Conservation (phyloP, 2,329 filamentous ascomycete species). For the Penicillium sp. region DNA sequence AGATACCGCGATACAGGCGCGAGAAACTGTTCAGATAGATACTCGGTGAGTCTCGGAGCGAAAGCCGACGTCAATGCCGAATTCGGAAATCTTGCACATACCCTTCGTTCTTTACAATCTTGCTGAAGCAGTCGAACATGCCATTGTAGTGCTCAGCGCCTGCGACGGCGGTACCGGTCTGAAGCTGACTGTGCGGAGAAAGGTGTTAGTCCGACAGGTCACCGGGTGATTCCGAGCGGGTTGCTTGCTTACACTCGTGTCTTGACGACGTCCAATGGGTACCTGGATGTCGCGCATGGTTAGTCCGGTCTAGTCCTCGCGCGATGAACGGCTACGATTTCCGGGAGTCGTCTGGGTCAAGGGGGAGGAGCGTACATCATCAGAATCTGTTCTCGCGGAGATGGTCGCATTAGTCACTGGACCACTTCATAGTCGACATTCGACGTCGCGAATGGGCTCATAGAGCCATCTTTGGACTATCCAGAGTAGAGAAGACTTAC, state of each 20-base stretch:
- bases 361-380: conserved; percentile 24
- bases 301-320: conserved; percentile 1
- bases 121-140: conserved; percentile 97
- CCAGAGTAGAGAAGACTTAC: conserved; percentile 52
- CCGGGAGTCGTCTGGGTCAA: background rate
- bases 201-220: conserved; percentile 6
- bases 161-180: conserved; percentile 65
- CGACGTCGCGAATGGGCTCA: background rate
- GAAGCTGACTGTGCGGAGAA: conserved; percentile 66
- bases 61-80: background rate
- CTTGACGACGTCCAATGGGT: conserved; percentile 97
- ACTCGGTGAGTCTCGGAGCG: conserved; percentile 1
- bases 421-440: background rate
- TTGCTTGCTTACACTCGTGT: conserved; percentile 73
- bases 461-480: background rate
- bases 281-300: conserved; percentile 58
- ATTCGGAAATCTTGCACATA: conserved; percentile 45
- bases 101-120: conserved; percentile 96
- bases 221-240: conserved; percentile 12
- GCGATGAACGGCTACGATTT: background rate
- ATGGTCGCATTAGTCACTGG: conserved; percentile 17
- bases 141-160: conserved; percentile 88
- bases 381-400: conserved; percentile 27
- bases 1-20: conserved; percentile 92
- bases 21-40: conserved; percentile 61